Base-by-base conservation (phyloP, 495 filamentous ascomycete genomes). In the Chaetomium tenue region DNA sequence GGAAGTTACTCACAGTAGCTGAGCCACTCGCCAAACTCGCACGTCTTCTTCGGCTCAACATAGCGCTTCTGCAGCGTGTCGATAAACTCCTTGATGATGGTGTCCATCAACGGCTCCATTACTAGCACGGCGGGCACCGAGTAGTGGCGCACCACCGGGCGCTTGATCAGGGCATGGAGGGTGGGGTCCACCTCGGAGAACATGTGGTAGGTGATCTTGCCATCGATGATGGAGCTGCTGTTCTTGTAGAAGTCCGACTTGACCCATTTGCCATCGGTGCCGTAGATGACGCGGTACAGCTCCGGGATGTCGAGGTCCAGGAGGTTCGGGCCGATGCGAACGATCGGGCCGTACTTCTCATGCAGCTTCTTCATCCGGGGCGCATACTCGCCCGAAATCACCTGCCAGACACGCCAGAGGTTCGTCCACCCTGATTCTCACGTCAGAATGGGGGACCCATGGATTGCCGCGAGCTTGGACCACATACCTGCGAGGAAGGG, bases 201-300 rank as follows among this genome's bases (percentile, higher is more conserved):
- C 55, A 76, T 70, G 67, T 76, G 74, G 61, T 75, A 74, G 26
- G 70, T 74, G 20, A 74, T 75, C 57, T 75, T 77, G 54, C 76
- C 75, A 40, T 75, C 69, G 58, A 71, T 71, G 42, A 75, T 54
- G 57, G 69, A 68, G 47, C 73, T 74, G 64, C 71, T 76, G 51
- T 72, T 77, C 23, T 72, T 65, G 70, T 79, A 81, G 22, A 80
- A 79, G 55, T 77, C 72, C n/a, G 70, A 76, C 57, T 72, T 72
- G 61, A 61, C 16, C 66, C 69, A 71, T 40, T 73, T 72, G 23
- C 65, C 61, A 37, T 70, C 68, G 28, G 71, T 72, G 48, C 58
- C 63, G 64, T 73, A 70, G 37, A 71, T 68, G 20, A 58, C 44
- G 8, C 66, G 55, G 26, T 64, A 66, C 4, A 73, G 64, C 48